Base-by-base conservation (phyloP, 805 yeast genomes). In the Starmera pachycereana region DNA sequence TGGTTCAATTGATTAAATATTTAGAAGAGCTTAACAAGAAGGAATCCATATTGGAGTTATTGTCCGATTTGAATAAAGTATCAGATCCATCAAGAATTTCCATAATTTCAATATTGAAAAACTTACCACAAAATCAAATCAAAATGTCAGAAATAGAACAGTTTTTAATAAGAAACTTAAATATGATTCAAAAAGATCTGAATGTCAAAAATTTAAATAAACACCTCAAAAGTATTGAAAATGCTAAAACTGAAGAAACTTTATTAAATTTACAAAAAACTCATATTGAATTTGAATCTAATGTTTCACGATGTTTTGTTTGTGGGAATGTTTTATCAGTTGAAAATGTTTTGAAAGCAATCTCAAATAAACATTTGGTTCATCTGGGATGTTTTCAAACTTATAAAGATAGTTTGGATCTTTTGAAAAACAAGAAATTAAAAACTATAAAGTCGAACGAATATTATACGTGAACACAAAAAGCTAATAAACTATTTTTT, bases 301-400 rank as follows among this genome's bases (percentile, higher is more conserved):
- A 36, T 37, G 37, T 38, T 27, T 33, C 39, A n/a, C 31, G 33
- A n/a, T 86, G 95, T 53, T 50, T 58, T 3, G 66, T 76, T 13
- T 86, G 95, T 57, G 60, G 27, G 27, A 22, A 64, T 18, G 78
- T 76, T 48, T 56, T 63, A 11, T 60, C 81, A 29, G 80, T 79
- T 3, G 66, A 66, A 44, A 68, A 74, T 36, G 74, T 81, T 1
- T 58, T 78, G 29, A 65, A 75, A 35, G 69, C 71, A 19, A 63
- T 65, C 30, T 72, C 72, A 6, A 25, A 32, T 32, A 36, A 36
- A 8, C 18, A 32, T 31, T 37, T 48, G 13, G 44, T 53, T 10
- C 58, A 54, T 42, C 51, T 47, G 36, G 54, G 53, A 5, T 54
- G 57, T 33, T 27, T 42, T 14, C 42, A 37, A 33, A 30, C 12